Percentiles rank a stretch among this genome's conserved stretches.
These are phyloP conservation scores for Trichocomaceae sp. DNA, from an alignment of 2,329 filamentous ascomycete species.

Conservation along the genomic window DNA sequence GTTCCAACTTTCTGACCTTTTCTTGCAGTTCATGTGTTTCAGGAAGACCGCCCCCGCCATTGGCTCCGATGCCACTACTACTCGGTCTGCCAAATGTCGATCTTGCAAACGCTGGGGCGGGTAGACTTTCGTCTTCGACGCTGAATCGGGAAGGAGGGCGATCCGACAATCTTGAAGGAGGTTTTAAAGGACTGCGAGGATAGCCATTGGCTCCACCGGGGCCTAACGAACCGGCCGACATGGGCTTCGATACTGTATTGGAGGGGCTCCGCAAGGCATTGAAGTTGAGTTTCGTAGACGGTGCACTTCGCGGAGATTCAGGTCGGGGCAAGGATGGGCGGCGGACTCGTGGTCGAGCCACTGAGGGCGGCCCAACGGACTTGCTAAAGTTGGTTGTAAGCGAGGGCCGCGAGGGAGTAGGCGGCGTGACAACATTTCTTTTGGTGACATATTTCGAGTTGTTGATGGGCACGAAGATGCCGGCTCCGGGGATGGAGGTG, in stretches of 20 bases:
- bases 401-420: conserved; percentile 59
- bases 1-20: conserved; percentile 65
- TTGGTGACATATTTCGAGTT: conserved; percentile 62
- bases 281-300: conserved; percentile 49
- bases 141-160: conserved; percentile 36
- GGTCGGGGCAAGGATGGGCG: conserved; percentile 78
- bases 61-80: background rate
- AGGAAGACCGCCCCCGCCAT: conserved; percentile 14
- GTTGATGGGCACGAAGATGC: conserved; percentile 85
- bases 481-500: conserved; percentile 69
- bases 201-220: conserved; percentile 38
- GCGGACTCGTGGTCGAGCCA: conserved; percentile 57
- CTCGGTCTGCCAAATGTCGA: conserved; percentile 10
- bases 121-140: conserved; percentile 28
- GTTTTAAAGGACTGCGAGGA: conserved; percentile 34
- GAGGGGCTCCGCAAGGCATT: conserved; percentile 53
- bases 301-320: conserved; percentile 68
- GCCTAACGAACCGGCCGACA: conserved; percentile 5
- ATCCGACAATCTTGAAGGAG: conserved; percentile 33
- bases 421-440: conserved; percentile 61
- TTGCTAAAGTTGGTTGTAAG: conserved; percentile 78
- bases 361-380: conserved; percentile 67
- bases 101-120: conserved; percentile 16
- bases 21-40: conserved; percentile 49
- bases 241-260: conserved; percentile 20